Evolutionary conservation across 495 filamentous ascomycete genomes (phyloP), one percentile per base, ranked within the genome.

Genomic region (Xylaria bambusicola): DNA sequence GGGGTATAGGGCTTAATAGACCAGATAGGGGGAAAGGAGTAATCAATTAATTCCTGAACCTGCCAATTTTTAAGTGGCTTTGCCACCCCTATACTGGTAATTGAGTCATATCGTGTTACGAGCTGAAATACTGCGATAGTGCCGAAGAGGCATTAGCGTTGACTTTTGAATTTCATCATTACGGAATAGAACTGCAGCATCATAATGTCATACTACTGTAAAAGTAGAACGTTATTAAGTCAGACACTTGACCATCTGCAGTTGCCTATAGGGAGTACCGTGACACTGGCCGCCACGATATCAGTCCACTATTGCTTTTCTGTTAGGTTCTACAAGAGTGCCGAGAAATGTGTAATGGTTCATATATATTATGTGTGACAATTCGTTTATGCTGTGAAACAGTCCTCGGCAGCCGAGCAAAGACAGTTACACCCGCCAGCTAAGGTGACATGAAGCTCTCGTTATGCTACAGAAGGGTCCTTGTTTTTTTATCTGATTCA

Each of bases 31-130:
- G 44, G 44, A 46, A 33, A 33, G 31, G 31, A 33, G 21, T 1
- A 46, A 0, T 46, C 21, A 46, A 26, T 46, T 46, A 46, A 46
- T 46, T 46, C 44, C 44, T 46, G 44, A 24, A 46, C 21, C 44
- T 46, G 44, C 44, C 44, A 46, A 26, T 46, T 24, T 46, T 46
- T 26, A 46, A 46, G 44, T 46, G 44, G 44, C 44, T 33, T 33
- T 33, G 31, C 31, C 31, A 33, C 31, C 31, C 10, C 5, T 46
- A 46, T 46, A 46, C 26, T 15, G 44, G 44, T 26, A 46, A 46
- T 46, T 12, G 10, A 46, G 44, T 46, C 44, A 26, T 26, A 46
- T 46, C 20, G 44, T 46, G 44, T 46, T 21, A 46, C 44, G n/a
- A n/a, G n/a, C n/a, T n/a, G n/a, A n/a, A n/a, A n/a, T n/a, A n/a